These are phyloP conservation scores for Tetrapyrgos nigripes DNA, from an alignment of 1,284 basidiomycete species.

Conservation along the genomic window DNA sequence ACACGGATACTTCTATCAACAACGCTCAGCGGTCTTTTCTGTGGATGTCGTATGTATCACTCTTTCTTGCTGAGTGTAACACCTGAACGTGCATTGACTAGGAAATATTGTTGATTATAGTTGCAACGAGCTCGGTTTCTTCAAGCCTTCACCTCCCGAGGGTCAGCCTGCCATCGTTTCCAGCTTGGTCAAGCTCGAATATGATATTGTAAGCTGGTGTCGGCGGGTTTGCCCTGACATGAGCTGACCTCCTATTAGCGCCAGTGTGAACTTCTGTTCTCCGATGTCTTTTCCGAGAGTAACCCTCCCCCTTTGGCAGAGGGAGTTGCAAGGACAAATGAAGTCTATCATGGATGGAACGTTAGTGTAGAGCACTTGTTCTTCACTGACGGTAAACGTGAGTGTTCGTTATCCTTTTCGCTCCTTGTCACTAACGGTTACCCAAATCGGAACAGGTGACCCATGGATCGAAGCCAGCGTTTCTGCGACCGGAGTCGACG, in stretches of 20 bases:
- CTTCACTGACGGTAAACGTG: conserved; percentile 72
- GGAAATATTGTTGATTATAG: no score
- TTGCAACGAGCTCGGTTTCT: conserved; percentile 73
- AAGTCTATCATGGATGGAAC: conserved; percentile 67
- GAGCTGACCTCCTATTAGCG: conserved; percentile 44
- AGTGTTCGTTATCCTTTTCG: conserved; percentile 28
- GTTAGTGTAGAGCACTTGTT: conserved; percentile 63
- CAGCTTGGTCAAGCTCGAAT: conserved; percentile 62
- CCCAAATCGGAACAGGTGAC: conserved; percentile 51
- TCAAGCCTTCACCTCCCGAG: conserved; percentile 60
- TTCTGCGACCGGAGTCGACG: conserved; percentile 58
- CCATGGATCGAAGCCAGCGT: conserved; percentile 77
- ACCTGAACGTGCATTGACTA: no score
- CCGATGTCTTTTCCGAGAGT: conserved; percentile 53
- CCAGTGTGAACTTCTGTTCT: conserved; percentile 68
- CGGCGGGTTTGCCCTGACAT: background rate
- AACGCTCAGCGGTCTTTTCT: conserved; percentile 62
- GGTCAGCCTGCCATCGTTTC: conserved; percentile 60
- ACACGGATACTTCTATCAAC: conserved; percentile 58
- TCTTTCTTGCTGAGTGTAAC: no score
- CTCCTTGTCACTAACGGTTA: conserved; percentile 1
- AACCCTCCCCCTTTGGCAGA: conserved; percentile 42
- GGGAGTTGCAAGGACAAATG: conserved; percentile 51
- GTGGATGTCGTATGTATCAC: no score
- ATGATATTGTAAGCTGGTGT: conserved; percentile 54